phyloP scores from a whole-genome alignment of 2,329 filamentous ascomycete species.

The Elsinoe perseae region DNA sequence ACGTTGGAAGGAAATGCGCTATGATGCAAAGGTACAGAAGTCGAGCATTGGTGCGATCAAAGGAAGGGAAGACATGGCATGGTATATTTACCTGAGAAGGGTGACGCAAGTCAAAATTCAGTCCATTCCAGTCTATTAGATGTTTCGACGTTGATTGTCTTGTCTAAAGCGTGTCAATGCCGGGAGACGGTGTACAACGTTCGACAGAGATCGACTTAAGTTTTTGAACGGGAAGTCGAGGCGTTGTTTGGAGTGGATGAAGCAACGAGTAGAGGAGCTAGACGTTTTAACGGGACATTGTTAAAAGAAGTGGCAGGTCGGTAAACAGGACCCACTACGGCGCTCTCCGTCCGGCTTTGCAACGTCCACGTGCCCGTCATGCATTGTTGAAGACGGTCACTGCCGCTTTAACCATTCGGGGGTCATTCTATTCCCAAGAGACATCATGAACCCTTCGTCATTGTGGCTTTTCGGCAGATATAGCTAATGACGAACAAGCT shows the following conservation, averaged over 20 bases:
- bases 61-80: not conserved
- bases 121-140: slow-evolving; percentile 1
- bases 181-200: not conserved
- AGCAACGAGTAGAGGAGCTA: not conserved
- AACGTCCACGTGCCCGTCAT: slow-evolving; percentile 13
- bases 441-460: not conserved
- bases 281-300: slow-evolving; percentile 9
- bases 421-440: not conserved
- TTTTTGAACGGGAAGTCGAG: not conserved
- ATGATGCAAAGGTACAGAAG: not conserved
- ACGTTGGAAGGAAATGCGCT: not conserved
- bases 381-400: not conserved
- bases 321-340: not conserved
- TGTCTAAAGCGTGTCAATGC: slow-evolving; percentile 11
- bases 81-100: slow-evolving; percentile 8
- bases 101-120: slow-evolving; percentile 1
- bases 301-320: slow-evolving; percentile 1
- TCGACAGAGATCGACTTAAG: not conserved
- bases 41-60: not conserved
- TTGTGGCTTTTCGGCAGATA: not conserved
- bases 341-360: not conserved
- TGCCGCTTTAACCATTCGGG: slow-evolving; percentile 6
- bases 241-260: not conserved
- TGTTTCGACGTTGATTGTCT: slow-evolving; percentile 14
- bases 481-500: not conserved